Conservation (phyloP, 1,139 yeast species). For the Sugiyamaella novakii region DNA sequence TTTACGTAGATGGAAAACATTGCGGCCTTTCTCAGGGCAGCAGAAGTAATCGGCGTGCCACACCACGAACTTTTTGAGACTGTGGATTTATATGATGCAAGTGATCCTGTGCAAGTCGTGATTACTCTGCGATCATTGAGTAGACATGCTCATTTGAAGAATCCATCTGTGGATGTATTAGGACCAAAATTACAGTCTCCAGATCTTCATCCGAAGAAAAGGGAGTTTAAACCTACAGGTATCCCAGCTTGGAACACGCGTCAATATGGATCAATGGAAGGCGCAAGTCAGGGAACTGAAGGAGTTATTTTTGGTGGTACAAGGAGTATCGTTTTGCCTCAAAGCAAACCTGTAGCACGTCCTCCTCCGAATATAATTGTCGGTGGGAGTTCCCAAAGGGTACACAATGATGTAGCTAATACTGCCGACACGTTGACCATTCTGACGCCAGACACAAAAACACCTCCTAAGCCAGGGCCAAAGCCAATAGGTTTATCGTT, state of each 20-base stretch:
- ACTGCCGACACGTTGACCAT: background rate
- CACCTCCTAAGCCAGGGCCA: slow-evolving; percentile 21
- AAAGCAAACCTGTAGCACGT: slow-evolving; percentile 24
- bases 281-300: slow-evolving; percentile 56
- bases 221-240: slow-evolving; percentile 38
- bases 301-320: slow-evolving; percentile 54
- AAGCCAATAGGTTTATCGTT: slow-evolving; percentile 22
- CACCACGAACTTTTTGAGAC: slow-evolving; percentile 86
- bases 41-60: slow-evolving; percentile 72
- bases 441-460: background rate
- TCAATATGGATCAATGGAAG: slow-evolving; percentile 61
- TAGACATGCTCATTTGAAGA: slow-evolving; percentile 55
- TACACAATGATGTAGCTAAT: background rate
- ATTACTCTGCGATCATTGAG: slow-evolving; percentile 75
- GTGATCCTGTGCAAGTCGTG: slow-evolving; percentile 77
- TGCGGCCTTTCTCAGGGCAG: slow-evolving; percentile 61
- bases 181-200: slow-evolving; percentile 51
- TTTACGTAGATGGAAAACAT: slow-evolving; percentile 71
- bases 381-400: slow-evolving; percentile 2
- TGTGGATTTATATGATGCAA: slow-evolving; percentile 69
- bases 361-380: slow-evolving; percentile 25
- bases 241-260: slow-evolving; percentile 55
- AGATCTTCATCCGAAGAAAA: slow-evolving; percentile 34
- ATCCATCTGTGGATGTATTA: slow-evolving; percentile 50
- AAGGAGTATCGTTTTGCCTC: slow-evolving; percentile 45